Evolutionary conservation across 345 rosid species (phyloP).

Genomic region (Gossypium australe): DNA sequence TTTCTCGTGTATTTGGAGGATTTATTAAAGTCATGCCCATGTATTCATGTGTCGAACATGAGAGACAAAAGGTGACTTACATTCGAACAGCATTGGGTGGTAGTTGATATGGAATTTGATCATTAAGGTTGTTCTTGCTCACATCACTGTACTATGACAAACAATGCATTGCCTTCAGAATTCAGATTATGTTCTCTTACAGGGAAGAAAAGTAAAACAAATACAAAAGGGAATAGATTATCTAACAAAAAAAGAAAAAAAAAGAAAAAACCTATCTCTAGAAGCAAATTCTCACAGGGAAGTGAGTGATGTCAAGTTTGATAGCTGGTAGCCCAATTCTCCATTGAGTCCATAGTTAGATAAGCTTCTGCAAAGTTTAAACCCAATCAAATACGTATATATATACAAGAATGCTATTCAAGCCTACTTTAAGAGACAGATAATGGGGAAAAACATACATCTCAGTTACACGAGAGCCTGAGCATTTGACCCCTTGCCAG

Average conservation of each 20-base stretch:
- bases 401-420: not conserved
- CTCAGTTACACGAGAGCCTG: constrained; percentile 71
- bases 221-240: not conserved
- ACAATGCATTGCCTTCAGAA: constrained; percentile 23
- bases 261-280: not conserved
- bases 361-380: constrained; percentile 49
- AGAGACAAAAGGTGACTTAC: constrained; percentile 36
- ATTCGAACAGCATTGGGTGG: constrained; percentile 62
- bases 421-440: not conserved
- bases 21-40: not conserved
- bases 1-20: too few species aligned
- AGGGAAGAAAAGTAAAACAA: not conserved
- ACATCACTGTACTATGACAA: constrained; percentile 68
- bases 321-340: constrained; percentile 76
- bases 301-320: constrained; percentile 75
- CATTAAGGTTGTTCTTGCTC: constrained; percentile 82
- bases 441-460: constrained; percentile 33
- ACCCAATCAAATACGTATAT: not conserved
- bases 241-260: not conserved
- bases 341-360: constrained; percentile 73
- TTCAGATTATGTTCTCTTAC: constrained; percentile 18
- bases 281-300: constrained; percentile 52
- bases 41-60: not conserved
- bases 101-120: constrained; percentile 84
- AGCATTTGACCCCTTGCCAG: constrained; percentile 88